These are phyloP conservation scores for Verticillium albo-atrum DNA, from an alignment of 2,329 filamentous ascomycete species.

Conservation along the genomic window DNA sequence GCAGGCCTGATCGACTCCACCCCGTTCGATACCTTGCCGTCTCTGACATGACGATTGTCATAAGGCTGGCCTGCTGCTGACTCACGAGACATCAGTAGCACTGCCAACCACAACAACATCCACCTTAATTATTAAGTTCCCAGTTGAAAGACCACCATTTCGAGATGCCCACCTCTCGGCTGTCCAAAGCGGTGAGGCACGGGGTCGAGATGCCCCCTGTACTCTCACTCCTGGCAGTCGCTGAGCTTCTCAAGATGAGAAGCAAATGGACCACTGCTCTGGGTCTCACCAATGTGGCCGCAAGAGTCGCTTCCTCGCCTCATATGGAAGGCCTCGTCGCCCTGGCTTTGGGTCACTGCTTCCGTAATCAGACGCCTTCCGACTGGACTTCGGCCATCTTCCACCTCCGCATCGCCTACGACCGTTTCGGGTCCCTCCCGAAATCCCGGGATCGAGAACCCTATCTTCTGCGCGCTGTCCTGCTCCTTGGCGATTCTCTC, in stretches of 20 bases:
- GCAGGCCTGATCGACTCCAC: neutral
- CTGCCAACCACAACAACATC: neutral
- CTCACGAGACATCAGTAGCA: neutral
- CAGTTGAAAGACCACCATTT: neutral
- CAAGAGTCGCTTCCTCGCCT: constrained; percentile 7
- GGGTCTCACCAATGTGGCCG: constrained; percentile 4
- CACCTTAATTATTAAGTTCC: too few relatives aligned
- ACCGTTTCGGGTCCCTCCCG: constrained; percentile 8
- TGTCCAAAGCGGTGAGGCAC: constrained; percentile 7
- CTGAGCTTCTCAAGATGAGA: constrained; percentile 10
- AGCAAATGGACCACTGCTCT: constrained; percentile 10
- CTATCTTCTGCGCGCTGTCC: constrained; percentile 12
- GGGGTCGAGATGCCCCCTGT: constrained; percentile 9
- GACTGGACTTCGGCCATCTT: constrained; percentile 10
- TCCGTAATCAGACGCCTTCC: constrained; percentile 11
- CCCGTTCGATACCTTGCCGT: neutral
- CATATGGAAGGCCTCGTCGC: constrained; percentile 10
- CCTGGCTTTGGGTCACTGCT: constrained; percentile 11
- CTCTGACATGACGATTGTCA: neutral
- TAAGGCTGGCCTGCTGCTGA: neutral
- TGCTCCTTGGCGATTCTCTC: constrained; percentile 14
- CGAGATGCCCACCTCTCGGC: neutral
- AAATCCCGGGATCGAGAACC: constrained; percentile 9
- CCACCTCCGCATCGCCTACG: constrained; percentile 11
- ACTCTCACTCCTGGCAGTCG: constrained; percentile 8